Base-by-base conservation (phyloP, 108 stramenopile genomes). In the Discostella pseudostelligera region DNA sequence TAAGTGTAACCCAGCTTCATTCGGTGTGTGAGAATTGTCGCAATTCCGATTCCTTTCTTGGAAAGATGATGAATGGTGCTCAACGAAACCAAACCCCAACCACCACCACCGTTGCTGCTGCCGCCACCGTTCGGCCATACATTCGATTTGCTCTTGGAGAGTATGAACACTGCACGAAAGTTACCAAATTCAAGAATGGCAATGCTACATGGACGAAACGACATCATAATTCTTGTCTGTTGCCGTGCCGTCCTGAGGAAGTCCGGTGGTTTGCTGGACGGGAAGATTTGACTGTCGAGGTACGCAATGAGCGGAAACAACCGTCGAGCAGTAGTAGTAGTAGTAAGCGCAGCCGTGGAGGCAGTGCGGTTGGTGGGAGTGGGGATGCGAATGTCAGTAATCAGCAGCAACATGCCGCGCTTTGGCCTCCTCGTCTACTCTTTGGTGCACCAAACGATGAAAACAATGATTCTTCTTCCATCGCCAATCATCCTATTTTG, bases 221-320 rank as follows among this genome's bases (percentile, higher is more conserved):
- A 45, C 74, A 75, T 28, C 51, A 57, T 7, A 75, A 75, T 32
- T 75, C 74, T 12, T 75, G 74, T 47, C 39, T 58, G 39, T 58
- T 75, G 47, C 74, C 74, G 16, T 67, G 60, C 61, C 74, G 66
- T 22, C 60, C 59, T 19, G 74, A 75, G 37, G 74, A 51, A 8
- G 46, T 62, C 32, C 67, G 74, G 16, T 75, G 74, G 74, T 75
- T 68, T 51, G 67, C 66, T 11, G 67, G 74, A 7, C 74, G 62
- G 48, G 74, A 75, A 63, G 74, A 75, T 58, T 67, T 68, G 47
- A 51, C 67, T 11, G 74, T 75, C 22, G 74, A 75, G 45, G 74
- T 75, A n/a, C 53, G 61, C 10, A 67, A 67, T 37, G 67, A 48
- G 46, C 45, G 48, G 40, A 45, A 43, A 9, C 20, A 13, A 0